phyloP scores from a whole-genome alignment of 163 green algal species.

The Prototheca cutis region DNA sequence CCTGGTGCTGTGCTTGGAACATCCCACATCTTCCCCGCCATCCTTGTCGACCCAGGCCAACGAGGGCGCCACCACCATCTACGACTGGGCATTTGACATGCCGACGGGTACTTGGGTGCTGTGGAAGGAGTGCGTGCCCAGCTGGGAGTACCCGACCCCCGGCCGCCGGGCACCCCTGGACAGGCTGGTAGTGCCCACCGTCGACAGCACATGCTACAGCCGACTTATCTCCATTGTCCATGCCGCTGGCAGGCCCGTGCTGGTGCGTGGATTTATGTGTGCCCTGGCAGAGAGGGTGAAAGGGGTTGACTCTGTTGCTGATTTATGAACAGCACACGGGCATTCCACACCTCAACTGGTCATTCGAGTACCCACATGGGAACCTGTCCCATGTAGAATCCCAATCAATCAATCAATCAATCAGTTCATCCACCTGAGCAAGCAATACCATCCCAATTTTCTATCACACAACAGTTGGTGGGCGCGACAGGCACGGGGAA shows the following conservation, averaged over 20 bases:
- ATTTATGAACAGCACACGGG: too few species aligned
- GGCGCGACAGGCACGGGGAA: constrained; percentile 84
- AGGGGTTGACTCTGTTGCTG: too few species aligned
- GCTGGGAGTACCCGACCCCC: constrained; percentile 65
- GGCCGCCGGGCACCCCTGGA: constrained; percentile 70
- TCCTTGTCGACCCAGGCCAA: too few species aligned
- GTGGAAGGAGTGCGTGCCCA: constrained; percentile 67
- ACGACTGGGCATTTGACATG: constrained; percentile 72
- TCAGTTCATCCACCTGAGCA: too few species aligned
- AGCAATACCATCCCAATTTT: too few species aligned
- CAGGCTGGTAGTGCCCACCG: constrained; percentile 82
- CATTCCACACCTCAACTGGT: too few species aligned
- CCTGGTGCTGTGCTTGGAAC: too few species aligned
- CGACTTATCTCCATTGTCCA: constrained; percentile 38
- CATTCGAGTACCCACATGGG: too few species aligned
- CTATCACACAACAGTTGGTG: constrained; percentile 51
- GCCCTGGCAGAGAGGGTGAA: too few species aligned
- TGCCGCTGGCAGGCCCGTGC: constrained; percentile 28
- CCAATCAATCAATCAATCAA: too few species aligned
- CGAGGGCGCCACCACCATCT: constrained; percentile 61
- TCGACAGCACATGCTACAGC: constrained; percentile 70
- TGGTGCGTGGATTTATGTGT: constrained; percentile 21
- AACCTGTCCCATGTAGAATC: too few species aligned
- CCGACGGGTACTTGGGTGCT: constrained; percentile 58
- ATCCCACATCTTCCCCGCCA: too few species aligned